Conservation (phyloP, 2,329 filamentous ascomycete genomes). For the Claviceps sp. region DNA sequence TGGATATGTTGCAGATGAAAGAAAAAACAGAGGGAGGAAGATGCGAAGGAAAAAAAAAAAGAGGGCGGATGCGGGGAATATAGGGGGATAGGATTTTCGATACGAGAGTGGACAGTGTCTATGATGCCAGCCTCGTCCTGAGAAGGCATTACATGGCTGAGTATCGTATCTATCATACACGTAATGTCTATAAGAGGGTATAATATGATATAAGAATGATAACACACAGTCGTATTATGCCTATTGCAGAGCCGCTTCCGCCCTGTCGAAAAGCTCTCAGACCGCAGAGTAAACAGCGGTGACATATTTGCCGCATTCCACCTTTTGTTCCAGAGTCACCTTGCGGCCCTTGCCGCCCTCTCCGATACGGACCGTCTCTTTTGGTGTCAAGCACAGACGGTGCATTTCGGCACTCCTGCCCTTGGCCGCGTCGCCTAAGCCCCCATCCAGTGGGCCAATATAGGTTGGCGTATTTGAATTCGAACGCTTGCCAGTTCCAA, state of each 20-base stretch:
- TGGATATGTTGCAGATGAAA: no score
- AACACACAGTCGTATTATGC: no score
- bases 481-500: conserved; percentile 79
- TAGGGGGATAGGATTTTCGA: background rate
- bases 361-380: conserved; percentile 53
- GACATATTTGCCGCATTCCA: conserved; percentile 73
- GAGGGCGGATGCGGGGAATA: no score
- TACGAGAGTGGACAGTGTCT: background rate
- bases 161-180: background rate
- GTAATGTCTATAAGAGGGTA: no score
- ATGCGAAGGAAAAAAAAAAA: no score
- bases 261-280: conserved; percentile 14
- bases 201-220: no score
- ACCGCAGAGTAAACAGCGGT: conserved; percentile 69
- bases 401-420: conserved; percentile 51
- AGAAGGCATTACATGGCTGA: background rate
- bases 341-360: conserved; percentile 47
- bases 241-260: no score
- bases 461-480: conserved; percentile 67
- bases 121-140: background rate
- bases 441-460: conserved; percentile 60
- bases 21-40: no score
- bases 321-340: conserved; percentile 68
- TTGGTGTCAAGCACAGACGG: conserved; percentile 69
- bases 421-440: conserved; percentile 42